phyloP scores from a whole-genome alignment of 2,329 filamentous ascomycete genomes.

The Trichophyton simii region DNA sequence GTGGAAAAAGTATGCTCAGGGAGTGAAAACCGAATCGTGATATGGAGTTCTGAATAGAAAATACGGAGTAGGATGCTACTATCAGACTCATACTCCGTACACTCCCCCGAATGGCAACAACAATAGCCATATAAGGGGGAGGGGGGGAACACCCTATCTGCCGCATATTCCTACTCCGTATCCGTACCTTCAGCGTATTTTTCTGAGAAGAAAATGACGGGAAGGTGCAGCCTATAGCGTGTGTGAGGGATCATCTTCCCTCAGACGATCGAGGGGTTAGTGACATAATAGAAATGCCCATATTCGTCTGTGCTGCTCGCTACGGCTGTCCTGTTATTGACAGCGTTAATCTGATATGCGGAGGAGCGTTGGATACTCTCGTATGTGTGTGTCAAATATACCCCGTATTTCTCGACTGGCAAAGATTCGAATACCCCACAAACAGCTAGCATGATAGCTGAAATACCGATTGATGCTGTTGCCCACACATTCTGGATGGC shows the following conservation, averaged over 20 bases:
- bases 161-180: background rate
- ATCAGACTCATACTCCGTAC: too few relatives aligned
- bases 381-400: background rate
- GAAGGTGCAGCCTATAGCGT: background rate
- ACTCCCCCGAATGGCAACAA: too few relatives aligned
- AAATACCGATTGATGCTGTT: background rate
- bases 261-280: background rate
- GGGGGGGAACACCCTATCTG: background rate
- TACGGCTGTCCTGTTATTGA: background rate
- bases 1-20: background rate
- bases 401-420: background rate
- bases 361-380: background rate
- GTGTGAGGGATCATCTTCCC: constrained; percentile 1
- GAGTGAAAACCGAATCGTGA: background rate
- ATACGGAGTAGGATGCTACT: too few relatives aligned
- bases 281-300: background rate
- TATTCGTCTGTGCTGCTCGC: background rate
- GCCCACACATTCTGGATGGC: background rate
- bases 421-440: background rate
- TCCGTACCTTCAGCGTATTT: background rate
- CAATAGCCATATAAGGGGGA: too few relatives aligned
- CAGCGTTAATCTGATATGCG: background rate
- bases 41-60: background rate
- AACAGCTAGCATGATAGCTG: background rate
- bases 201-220: background rate